Evolutionary conservation across 2,329 filamentous ascomycete genomes (phyloP).

Genomic region (Xenoacremonium recifei): DNA sequence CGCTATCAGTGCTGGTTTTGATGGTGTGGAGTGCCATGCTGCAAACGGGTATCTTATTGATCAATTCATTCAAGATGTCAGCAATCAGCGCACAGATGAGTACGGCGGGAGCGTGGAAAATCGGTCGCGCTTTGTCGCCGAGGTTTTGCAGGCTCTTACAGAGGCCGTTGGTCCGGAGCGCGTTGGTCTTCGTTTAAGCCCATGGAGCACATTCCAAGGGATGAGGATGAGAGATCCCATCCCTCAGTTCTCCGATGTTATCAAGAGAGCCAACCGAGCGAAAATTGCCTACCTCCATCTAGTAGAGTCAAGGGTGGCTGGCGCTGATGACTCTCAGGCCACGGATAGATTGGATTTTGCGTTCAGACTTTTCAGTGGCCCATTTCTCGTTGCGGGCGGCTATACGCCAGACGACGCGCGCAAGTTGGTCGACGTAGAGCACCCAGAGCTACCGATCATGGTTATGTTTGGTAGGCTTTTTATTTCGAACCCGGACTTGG

Average conservation of each 20-base stretch:
- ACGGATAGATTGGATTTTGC: constrained; percentile 33
- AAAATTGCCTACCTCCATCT: constrained; percentile 61
- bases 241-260: constrained; percentile 61
- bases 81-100: constrained; percentile 48
- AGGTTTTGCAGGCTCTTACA: constrained; percentile 42
- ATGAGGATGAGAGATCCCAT: constrained; percentile 63
- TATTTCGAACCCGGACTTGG: constrained; percentile 27
- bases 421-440: constrained; percentile 27
- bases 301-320: constrained; percentile 55
- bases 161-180: constrained; percentile 47
- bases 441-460: constrained; percentile 30
- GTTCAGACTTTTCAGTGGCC: constrained; percentile 30
- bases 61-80: constrained; percentile 54
- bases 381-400: constrained; percentile 35
- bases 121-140: constrained; percentile 49
- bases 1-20: constrained; percentile 63
- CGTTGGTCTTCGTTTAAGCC: constrained; percentile 57
- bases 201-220: constrained; percentile 59
- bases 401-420: constrained; percentile 24
- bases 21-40: constrained; percentile 63
- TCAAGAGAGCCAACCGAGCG: constrained; percentile 47
- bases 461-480: constrained; percentile 34
- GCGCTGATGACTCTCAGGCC: constrained; percentile 38
- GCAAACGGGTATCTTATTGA: constrained; percentile 63
- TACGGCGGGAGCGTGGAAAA: constrained; percentile 55